Base-by-base conservation (phyloP, 2,329 filamentous ascomycete species). In the Alternaria sp. region DNA sequence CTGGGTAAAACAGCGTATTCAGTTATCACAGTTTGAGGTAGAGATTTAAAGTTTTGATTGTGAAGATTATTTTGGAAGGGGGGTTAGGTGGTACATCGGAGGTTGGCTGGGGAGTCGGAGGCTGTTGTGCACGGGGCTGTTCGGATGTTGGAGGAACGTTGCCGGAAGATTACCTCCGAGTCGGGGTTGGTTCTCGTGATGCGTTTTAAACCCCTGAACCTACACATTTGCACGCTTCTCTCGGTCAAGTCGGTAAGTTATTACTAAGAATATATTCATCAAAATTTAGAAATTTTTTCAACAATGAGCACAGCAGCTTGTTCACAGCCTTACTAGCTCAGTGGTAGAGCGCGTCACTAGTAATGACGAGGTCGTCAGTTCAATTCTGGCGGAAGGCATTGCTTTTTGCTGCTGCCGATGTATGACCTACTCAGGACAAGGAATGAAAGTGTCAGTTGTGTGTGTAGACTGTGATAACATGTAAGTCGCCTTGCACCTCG, bases 291-390 rank as follows among this genome's bases (percentile, higher is more conserved):
- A 7, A 8, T 10, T 14, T 11, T 14, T 6, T 4, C 50, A 49
- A 41, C 29, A 37, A 37, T 9, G 23, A 42, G 45, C 21, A 33
- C 3, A 21, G 14, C 11, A 40, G 37, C 51, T 36, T 41, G 44
- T 31, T 3, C 10, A 39, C 34, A 54, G 56, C 56, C 56, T 58
- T 55, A 51, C 45, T 58, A 58, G 56, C 56, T 58, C 56, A 58
- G 56, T 58, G 56, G 56, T 55, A 58, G 56, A 58, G 56, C 55
- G 55, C 55, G 55, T 56, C 53, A 56, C 53, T 58, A 58, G 56
- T 58, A 56, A 56, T 58, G 56, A 58, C 56, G 56, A 58, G 56
- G 56, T 54, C 56, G 56, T 50, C 56, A 58, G 56, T 58, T 58
- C 51, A 58, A 58, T 58, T 58, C 56, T 58, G 56, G 56, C 44